Evolutionary conservation across 1,284 basidiomycete species (phyloP).

Genomic region (Laetiporus sulphureus): DNA sequence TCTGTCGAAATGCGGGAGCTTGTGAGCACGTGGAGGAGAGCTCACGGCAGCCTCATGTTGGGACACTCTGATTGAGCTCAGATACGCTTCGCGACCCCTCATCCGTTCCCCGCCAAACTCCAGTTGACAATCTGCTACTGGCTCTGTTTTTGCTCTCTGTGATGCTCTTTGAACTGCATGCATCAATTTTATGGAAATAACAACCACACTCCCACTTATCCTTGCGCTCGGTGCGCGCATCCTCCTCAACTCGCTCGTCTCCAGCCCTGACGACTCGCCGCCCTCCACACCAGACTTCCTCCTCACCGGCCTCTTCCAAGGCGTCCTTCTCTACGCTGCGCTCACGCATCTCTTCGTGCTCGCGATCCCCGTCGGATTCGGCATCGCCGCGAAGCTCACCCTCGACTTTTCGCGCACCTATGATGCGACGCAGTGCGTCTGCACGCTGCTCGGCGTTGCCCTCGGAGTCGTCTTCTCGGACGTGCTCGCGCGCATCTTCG

Average conservation of each 20-base stretch:
- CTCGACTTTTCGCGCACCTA: slow-evolving; percentile 49
- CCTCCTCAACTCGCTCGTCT: slow-evolving; percentile 43
- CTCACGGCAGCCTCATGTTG: too few species aligned
- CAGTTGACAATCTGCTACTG: too few species aligned
- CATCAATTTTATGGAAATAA: slow-evolving; percentile 29
- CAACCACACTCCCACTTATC: slow-evolving; percentile 37
- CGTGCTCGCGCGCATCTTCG: slow-evolving; percentile 54
- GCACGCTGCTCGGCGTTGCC: slow-evolving; percentile 54
- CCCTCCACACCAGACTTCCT: slow-evolving; percentile 52
- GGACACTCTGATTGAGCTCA: too few species aligned
- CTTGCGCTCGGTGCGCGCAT: slow-evolving; percentile 64
- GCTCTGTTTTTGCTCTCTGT: slow-evolving; percentile 6
- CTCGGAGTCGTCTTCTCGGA: slow-evolving; percentile 62
- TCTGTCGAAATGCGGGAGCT: slow-evolving; percentile 3
- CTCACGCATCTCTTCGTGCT: slow-evolving; percentile 46
- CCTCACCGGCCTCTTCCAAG: slow-evolving; percentile 68
- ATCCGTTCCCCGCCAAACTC: too few species aligned
- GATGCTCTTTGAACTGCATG: slow-evolving; percentile 20
- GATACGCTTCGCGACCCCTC: too few species aligned
- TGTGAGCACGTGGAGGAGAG: background rate
- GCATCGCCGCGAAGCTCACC: slow-evolving; percentile 52
- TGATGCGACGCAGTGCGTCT: slow-evolving; percentile 46
- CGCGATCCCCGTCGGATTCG: slow-evolving; percentile 47
- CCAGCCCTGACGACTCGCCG: slow-evolving; percentile 26
- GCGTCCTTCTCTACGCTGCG: slow-evolving; percentile 63